Evolutionary conservation across 176 grass and related monocot species (phyloP).

Genomic region (Eleusine indica): DNA sequence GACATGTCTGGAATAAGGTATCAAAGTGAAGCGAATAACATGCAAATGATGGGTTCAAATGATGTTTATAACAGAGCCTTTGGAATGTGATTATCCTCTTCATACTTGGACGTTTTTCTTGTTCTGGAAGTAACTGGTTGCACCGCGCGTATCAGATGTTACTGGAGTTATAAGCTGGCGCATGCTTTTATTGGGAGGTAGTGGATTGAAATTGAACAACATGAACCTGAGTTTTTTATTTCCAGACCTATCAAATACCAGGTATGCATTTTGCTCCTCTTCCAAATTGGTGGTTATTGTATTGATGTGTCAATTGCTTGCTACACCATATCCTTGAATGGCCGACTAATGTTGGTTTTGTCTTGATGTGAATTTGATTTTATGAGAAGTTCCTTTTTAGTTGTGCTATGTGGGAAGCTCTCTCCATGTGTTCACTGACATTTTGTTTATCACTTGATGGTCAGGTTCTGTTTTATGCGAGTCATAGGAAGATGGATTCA

Average conservation of each 20-base stretch:
- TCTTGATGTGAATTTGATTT: neutral
- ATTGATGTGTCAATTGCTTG: neutral
- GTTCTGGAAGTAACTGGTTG: conserved; percentile 40
- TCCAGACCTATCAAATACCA: neutral
- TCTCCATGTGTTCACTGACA: neutral
- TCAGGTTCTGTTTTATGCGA: conserved; percentile 8
- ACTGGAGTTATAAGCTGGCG: conserved; percentile 32
- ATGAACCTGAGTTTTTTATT: neutral
- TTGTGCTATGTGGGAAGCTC: neutral
- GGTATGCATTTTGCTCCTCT: neutral
- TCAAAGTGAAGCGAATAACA: conserved; percentile 59
- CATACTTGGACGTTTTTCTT: conserved; percentile 27
- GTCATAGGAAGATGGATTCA: neutral
- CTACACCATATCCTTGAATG: neutral
- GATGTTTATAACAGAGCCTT: conserved; percentile 82
- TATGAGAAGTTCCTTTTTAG: neutral
- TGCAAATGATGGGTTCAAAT: conserved; percentile 61
- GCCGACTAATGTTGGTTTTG: neutral
- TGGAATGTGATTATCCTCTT: conserved; percentile 57
- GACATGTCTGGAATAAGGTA: conserved; percentile 66
- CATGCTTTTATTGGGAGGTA: conserved; percentile 25
- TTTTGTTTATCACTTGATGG: neutral
- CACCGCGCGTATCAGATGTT: conserved; percentile 14
- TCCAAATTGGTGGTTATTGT: neutral
- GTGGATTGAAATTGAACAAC: conserved; percentile 26